Percentiles rank a stretch among this genome's conserved stretches.
Evolutionary conservation across 208 protist species (phyloP).

Genomic region (Herpetomonas muscarum): DNA sequence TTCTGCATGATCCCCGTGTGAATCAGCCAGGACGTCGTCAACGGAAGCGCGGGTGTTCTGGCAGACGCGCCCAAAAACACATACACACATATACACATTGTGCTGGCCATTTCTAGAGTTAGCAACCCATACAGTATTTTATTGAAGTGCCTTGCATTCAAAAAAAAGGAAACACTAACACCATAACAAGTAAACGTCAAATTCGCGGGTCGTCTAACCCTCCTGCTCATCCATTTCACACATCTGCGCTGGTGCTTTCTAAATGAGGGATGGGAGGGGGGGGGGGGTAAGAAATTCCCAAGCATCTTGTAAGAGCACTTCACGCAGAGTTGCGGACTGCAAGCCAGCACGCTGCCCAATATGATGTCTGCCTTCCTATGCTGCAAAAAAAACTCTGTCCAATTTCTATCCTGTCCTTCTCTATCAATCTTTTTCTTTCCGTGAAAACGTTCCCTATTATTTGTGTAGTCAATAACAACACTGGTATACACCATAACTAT

Average conservation of each 20-base stretch:
- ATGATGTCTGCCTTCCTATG: not conserved
- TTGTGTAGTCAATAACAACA: not conserved
- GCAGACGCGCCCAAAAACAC: not conserved
- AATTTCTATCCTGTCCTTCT: not conserved
- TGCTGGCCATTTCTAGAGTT: not conserved
- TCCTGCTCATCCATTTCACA: not conserved
- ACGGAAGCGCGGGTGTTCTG: not conserved
- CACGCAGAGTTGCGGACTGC: not conserved
- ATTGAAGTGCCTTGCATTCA: not conserved
- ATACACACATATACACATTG: slow-evolving; percentile 18
- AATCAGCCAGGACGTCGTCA: not conserved
- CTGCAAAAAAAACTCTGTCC: not conserved
- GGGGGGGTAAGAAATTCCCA: not conserved
- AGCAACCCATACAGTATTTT: not conserved
- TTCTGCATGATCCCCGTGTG: too few relatives aligned
- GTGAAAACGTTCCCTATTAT: not conserved
- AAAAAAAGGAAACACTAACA: slow-evolving; percentile 6
- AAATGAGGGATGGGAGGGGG: too few relatives aligned
- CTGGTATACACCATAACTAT: not conserved
- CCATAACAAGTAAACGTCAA: too few relatives aligned
- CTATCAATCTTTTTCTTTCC: not conserved
- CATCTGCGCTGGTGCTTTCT: too few relatives aligned
- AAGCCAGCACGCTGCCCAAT: not conserved
- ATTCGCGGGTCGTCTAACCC: not conserved
- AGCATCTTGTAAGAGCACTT: too few relatives aligned